Percentiles rank a stretch among this genome's conserved stretches.
Conservation (phyloP, 2,329 filamentous ascomycete species). For the Endocalyx cinctus region DNA sequence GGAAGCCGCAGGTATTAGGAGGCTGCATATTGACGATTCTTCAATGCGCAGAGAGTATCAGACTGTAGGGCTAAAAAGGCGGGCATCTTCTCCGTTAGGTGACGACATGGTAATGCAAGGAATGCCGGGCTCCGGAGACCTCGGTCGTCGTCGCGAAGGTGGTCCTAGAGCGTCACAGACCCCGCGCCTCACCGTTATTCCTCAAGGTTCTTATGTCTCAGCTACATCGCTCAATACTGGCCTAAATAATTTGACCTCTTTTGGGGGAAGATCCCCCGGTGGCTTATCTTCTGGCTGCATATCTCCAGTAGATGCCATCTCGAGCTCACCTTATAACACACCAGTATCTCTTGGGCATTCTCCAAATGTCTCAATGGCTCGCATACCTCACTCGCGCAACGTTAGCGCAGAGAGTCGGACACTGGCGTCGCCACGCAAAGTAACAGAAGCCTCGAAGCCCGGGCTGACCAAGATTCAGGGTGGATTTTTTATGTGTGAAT, state of each 20-base stretch:
- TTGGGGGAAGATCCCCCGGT: constrained; percentile 43
- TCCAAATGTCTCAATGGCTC: constrained; percentile 42
- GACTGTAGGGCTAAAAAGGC: constrained; percentile 46
- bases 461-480: constrained; percentile 45
- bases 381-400: constrained; percentile 40
- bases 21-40: constrained; percentile 43
- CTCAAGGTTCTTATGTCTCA: constrained; percentile 39
- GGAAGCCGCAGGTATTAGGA: constrained; percentile 34
- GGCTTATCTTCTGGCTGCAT: constrained; percentile 43
- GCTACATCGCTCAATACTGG: constrained; percentile 40
- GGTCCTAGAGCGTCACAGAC: constrained; percentile 48
- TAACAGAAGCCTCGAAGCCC: constrained; percentile 45
- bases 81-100: constrained; percentile 50
- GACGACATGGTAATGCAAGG: constrained; percentile 40
- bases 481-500: constrained; percentile 70
- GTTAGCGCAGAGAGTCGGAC: constrained; percentile 37
- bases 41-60: constrained; percentile 31
- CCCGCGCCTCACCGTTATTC: constrained; percentile 42
- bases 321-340: constrained; percentile 45
- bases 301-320: constrained; percentile 32
- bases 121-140: constrained; percentile 36
- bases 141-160: constrained; percentile 44
- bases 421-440: constrained; percentile 46
- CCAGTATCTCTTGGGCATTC: constrained; percentile 46
- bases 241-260: constrained; percentile 38